Percentiles rank a stretch among this genome's conserved stretches.
Evolutionary conservation across 768 basidiomycete species (phyloP).

Genomic region (Peribolospora baueri): DNA sequence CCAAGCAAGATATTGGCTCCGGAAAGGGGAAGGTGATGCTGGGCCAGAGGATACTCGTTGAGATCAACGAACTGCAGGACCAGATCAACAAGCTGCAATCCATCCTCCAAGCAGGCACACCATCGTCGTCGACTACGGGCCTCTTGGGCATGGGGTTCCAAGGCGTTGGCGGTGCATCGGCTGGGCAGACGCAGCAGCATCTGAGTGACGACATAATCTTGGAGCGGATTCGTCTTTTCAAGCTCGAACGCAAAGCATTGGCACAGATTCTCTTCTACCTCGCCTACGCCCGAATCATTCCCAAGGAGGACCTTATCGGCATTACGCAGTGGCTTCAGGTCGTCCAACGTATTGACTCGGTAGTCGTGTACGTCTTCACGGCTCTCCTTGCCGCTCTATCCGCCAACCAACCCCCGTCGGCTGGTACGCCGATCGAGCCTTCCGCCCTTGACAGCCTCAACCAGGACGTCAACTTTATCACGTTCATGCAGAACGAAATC

Average conservation of each 20-base stretch:
- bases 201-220: slow-evolving; percentile 44
- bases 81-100: slow-evolving; percentile 27
- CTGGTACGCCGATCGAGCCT: slow-evolving; percentile 1
- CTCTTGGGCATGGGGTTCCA: neutral
- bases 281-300: slow-evolving; percentile 37
- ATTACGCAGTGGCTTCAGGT: slow-evolving; percentile 42
- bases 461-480: neutral
- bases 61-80: slow-evolving; percentile 36
- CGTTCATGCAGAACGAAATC: slow-evolving; percentile 4
- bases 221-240: slow-evolving; percentile 45
- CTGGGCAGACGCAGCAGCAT: slow-evolving; percentile 15
- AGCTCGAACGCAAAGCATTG: slow-evolving; percentile 45
- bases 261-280: slow-evolving; percentile 39
- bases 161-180: slow-evolving; percentile 19
- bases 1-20: slow-evolving; percentile 3
- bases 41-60: slow-evolving; percentile 32
- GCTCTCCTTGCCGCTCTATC: neutral
- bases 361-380: slow-evolving; percentile 8
- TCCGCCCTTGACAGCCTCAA: neutral
- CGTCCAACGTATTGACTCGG: slow-evolving; percentile 16
- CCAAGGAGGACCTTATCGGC: slow-evolving; percentile 34
- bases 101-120: slow-evolving; percentile 32
- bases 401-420: slow-evolving; percentile 9
- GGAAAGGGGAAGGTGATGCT: slow-evolving; percentile 22
- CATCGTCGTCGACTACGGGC: slow-evolving; percentile 25